Base-by-base conservation (phyloP, 2,329 filamentous ascomycete genomes). In the Cladosporium sphaerospermum region DNA sequence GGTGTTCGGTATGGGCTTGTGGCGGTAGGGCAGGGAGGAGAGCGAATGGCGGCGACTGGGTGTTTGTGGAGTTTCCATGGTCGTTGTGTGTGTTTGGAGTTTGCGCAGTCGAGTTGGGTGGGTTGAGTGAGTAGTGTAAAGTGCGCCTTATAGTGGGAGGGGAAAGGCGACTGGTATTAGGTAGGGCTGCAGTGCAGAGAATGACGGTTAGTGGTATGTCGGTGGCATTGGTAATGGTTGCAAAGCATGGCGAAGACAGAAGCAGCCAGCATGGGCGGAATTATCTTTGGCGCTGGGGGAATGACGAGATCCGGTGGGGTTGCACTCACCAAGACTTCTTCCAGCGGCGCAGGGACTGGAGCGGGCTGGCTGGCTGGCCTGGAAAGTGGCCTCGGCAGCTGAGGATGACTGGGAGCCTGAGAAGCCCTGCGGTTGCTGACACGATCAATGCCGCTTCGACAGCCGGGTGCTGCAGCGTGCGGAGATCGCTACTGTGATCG, bases 1-100 rank as follows among this genome's bases (percentile, higher is more conserved):
- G 37, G 67, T 69, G 53, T 66, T 65, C 32, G 74, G 73, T 42
- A 76, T 69, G 54, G 59, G 64, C 48, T 62, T 65, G 48, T 70
- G 68, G 48, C 60, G 63, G 56, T 67, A 66, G 31, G 46, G 39
- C 13, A 64, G 62, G 23, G 61, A 57, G 14, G 63, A 61, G 45
- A 67, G 60, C 9, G 64, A 66, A 56, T 67, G 64, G 54, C 64
- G 62, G 40, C 63, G 59, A 37, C 51, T 47, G 28, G 56, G 34
- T 31, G 53, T 16, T 31, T 18, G 37, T 43, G 43, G 36, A 33
- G 51, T 31, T 28, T 31, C 37, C 51, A 53, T 53, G 43, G 31
- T 42, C 33, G 43, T 37, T 36, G 44, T 53, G 14, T 31, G 14
- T 47, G 51, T 45, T 4, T 23, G 23, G 34, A 31, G 36, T 39